Evolutionary conservation across 2,329 filamentous ascomycete species (phyloP).

Genomic region (Penicillium sclerotigenum): DNA sequence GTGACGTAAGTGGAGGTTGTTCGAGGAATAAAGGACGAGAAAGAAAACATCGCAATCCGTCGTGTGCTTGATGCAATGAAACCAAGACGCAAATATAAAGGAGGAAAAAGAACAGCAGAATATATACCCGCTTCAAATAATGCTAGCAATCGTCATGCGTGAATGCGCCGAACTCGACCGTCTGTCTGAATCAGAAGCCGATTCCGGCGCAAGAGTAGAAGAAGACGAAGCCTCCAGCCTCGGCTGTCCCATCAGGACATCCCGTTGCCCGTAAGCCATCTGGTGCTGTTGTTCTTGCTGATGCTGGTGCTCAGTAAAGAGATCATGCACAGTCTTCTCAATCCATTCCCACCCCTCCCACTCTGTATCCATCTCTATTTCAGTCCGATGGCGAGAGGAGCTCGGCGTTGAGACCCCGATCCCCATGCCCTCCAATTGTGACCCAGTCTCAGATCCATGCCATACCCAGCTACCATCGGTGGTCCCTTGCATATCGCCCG

Average conservation of each 20-base stretch:
- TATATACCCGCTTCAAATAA: constrained; percentile 33
- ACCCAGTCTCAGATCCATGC: constrained; percentile 58
- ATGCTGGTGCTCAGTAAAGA: constrained; percentile 37
- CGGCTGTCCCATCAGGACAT: constrained; percentile 20
- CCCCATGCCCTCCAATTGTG: constrained; percentile 33
- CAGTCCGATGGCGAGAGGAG: constrained; percentile 37
- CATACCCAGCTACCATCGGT: constrained; percentile 79
- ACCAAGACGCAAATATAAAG: not conserved
- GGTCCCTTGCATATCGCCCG: constrained; percentile 80
- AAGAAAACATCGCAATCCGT: not conserved
- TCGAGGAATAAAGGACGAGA: not conserved
- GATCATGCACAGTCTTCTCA: constrained; percentile 56
- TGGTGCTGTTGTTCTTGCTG: constrained; percentile 16
- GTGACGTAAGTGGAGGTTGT: not conserved
- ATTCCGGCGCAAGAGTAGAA: constrained; percentile 23
- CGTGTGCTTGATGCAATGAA: not conserved
- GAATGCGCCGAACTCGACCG: constrained; percentile 35
- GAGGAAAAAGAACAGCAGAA: not conserved
- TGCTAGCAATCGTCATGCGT: constrained; percentile 48
- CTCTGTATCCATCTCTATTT: constrained; percentile 58
- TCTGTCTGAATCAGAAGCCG: constrained; percentile 25
- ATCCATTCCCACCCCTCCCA: constrained; percentile 81
- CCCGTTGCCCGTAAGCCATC: not conserved
- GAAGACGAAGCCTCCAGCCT: constrained; percentile 10
- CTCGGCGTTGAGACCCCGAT: constrained; percentile 9